Evolutionary conservation across 345 rosid species (phyloP).

Genomic region (Crucihimalaya himalaica): DNA sequence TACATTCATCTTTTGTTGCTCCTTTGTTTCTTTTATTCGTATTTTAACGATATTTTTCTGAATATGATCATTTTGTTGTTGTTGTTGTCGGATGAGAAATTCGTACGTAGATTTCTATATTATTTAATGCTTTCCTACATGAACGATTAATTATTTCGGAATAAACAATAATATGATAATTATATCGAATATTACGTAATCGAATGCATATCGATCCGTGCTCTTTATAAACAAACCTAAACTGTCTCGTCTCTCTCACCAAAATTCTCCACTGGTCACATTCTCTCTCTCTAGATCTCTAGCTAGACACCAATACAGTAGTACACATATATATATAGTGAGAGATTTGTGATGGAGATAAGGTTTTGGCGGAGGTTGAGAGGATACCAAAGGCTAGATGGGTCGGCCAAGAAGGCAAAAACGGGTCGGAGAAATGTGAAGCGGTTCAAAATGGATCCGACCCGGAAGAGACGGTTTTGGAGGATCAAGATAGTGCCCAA

Average conservation of each 20-base stretch:
- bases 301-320: background rate
- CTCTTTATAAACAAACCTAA: conserved; percentile 32
- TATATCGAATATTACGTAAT: conserved; percentile 14
- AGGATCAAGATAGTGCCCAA: conserved; percentile 59
- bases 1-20: conserved; percentile 14
- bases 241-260: conserved; percentile 29
- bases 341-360: conserved; percentile 28
- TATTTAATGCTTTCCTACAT: conserved; percentile 10
- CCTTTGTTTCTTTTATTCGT: no score
- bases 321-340: no score
- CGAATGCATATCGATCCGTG: conserved; percentile 10
- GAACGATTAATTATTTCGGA: background rate
- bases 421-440: conserved; percentile 22
- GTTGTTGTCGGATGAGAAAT: conserved; percentile 25
- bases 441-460: conserved; percentile 35
- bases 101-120: background rate
- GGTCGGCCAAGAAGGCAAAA: conserved; percentile 19
- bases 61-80: conserved; percentile 8
- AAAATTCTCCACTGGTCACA: background rate
- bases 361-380: conserved; percentile 47
- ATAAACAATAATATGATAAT: background rate
- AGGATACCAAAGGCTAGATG: conserved; percentile 55
- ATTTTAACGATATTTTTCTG: no score
- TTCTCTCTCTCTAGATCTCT: background rate
- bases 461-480: conserved; percentile 46